Evolutionary conservation across 306 rosid species (phyloP), one percentile per base, ranked within the genome.

Genomic region (Begonia peltatifolia): DNA sequence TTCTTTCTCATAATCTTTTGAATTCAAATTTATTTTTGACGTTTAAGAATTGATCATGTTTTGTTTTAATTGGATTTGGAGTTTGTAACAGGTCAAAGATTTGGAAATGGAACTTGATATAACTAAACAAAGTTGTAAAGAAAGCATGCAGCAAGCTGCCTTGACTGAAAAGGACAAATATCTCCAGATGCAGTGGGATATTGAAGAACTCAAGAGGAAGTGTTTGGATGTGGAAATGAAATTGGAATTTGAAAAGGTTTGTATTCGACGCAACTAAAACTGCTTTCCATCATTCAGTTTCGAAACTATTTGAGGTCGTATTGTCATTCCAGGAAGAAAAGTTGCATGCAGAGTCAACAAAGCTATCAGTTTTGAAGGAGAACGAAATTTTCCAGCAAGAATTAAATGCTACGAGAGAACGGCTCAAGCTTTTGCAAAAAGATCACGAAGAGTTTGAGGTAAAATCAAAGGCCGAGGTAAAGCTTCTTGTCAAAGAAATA

Each of bases 31-130:
- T 9, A 9, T 46, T 35, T 14, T 18, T 54, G 46, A 30, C 0
- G 38, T 30, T 30, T 30, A 30, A 3, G 38, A 30, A 5, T 30
- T 30, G 38, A 30, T 30, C 38, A 30, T 44, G 6, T n/a, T 12
- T 44, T 17, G 18, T 42, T 56, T 2, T 7, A 35, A 14, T 56
- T 42, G 16, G 10, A 56, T 9, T 22, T 42, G 9, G 17, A 46
- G 56, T 61, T 52, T 72, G 38, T 55, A 64, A 59, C 42, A 84
- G 95, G 95, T 82, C 61, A 82, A 82, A 74, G 93, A 88, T 82
- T 71, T 84, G 76, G 93, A 88, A 84, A 81, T 74, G 68, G 94
- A 88, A 63, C 93, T 88, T 72, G 93, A 88, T 72, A 82, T 85
- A 61, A 84, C 93, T 43, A 73, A 62, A 51, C 53, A 78, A 66